These are phyloP conservation scores for Calcarisporium arbuscula DNA, from an alignment of 2,329 filamentous ascomycete species.

Conservation along the genomic window DNA sequence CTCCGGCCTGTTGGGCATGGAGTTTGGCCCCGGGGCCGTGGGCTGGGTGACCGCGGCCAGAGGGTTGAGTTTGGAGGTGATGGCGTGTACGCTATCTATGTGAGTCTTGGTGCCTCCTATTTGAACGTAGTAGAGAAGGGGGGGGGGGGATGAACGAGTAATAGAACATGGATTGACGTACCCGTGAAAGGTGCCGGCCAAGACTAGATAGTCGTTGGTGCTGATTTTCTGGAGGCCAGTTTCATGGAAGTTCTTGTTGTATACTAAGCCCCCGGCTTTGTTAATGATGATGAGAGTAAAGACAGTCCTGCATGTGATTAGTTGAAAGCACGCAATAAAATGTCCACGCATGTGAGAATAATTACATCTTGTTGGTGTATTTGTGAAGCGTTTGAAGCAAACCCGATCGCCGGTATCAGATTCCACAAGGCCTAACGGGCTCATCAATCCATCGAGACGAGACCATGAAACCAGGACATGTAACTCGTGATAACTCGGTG, in stretches of 20 bases:
- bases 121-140: neutral
- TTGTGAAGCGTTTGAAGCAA: too few species aligned
- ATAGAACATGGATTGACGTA: slow-evolving; percentile 32
- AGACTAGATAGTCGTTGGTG: slow-evolving; percentile 93
- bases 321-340: too few species aligned
- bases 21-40: slow-evolving; percentile 29
- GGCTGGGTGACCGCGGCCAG: slow-evolving; percentile 31
- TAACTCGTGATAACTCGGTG: too few species aligned
- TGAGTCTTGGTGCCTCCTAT: neutral
- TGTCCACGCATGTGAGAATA: too few species aligned
- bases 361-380: too few species aligned
- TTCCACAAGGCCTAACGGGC: slow-evolving; percentile 8
- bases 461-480: slow-evolving; percentile 9
- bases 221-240: slow-evolving; percentile 79
- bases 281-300: slow-evolving; percentile 97
- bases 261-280: slow-evolving; percentile 94
- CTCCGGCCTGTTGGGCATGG: slow-evolving; percentile 46
- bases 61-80: slow-evolving; percentile 58
- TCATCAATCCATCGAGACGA: slow-evolving; percentile 10
- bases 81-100: slow-evolving; percentile 56
- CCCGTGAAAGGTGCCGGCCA: slow-evolving; percentile 97
- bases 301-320: slow-evolving; percentile 62
- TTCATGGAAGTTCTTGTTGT: slow-evolving; percentile 88
- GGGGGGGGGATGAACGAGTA: slow-evolving; percentile 6
- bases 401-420: neutral